Conservation (phyloP, 108 stramenopile genomes). For the Cyclotella sp. region DNA sequence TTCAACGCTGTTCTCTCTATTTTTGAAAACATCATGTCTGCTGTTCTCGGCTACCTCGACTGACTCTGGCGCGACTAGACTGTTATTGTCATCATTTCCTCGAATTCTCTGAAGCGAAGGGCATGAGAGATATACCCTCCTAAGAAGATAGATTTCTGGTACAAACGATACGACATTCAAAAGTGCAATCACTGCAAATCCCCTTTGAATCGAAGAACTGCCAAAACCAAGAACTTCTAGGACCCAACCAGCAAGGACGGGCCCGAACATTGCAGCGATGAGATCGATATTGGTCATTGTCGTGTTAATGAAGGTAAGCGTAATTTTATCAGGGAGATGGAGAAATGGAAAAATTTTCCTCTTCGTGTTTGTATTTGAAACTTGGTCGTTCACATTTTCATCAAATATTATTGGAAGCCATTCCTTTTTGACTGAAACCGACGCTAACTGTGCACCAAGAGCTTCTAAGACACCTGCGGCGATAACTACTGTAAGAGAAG, state of each 20-base stretch:
- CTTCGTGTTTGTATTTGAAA: neutral
- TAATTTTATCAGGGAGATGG: conserved; percentile 1
- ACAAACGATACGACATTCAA: conserved; percentile 32
- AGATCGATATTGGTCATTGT: conserved; percentile 43
- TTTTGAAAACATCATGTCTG: neutral
- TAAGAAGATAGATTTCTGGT: conserved; percentile 25
- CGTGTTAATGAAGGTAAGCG: conserved; percentile 27
- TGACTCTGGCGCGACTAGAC: no score
- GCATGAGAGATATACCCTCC: conserved; percentile 29
- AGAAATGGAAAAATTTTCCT: neutral
- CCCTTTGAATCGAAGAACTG: conserved; percentile 17
- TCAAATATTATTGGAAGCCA: conserved; percentile 37
- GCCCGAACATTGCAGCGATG: conserved; percentile 23
- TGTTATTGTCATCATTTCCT: neutral
- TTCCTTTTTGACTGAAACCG: conserved; percentile 39
- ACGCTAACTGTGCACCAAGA: conserved; percentile 28
- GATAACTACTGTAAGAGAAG: conserved; percentile 29
- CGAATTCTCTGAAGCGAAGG: conserved; percentile 14
- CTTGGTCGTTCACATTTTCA: neutral
- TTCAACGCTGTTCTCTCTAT: neutral
- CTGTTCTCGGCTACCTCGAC: neutral
- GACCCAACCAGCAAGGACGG: conserved; percentile 28
- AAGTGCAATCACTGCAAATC: conserved; percentile 32
- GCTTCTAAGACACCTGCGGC: conserved; percentile 25
- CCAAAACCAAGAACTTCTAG: conserved; percentile 16